Base-by-base conservation (phyloP, 192 early-diverging fungal species). In the Phycomyces nitens region DNA sequence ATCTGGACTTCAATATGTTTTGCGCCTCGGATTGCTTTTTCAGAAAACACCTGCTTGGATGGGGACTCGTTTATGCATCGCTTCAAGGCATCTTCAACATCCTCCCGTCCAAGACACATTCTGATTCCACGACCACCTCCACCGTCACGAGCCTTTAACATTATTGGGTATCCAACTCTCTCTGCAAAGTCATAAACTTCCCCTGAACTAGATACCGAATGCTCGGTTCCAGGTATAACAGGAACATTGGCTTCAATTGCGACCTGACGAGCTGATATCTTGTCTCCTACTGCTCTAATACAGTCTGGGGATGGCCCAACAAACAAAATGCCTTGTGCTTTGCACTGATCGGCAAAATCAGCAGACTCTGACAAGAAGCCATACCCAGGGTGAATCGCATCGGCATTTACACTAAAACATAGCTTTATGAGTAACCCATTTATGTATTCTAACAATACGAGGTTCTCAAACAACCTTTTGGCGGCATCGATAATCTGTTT, bases 71-170 rank as follows among this genome's bases (percentile, higher is more conserved):
- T 85, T 15, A 80, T 77, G 9, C 90, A 86, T 23, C 86, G 83
- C 61, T 92, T 85, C 21, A 98, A 78, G 84, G 92, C 87, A 70
- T 85, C 76, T 0, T 80, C 79, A 67, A 94, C 91, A 11, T 96
- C 92, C 11, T 83, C 77, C 5, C 78, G 75, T 11, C 61, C 57
- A 41, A 89, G 76, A 9, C 94, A 93, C 59, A 95, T 94, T 9
- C 95, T 83, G 86, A 97, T 97, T 10, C 95, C 95, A 75, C 93
- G 92, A 53, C 95, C 95, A 58, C 95, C 95, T 60, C 95, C 95
- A 52, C 95, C 95, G 72, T 92, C 89, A 55, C 94, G 83, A 18
- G 95, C 95, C 79, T 98, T 98, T 77, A 98, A 92, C 77, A 96
- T 75, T 39, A 98, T 87, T 1, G 92, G 95, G 72, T 94, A 97